These are phyloP conservation scores for Tetracladium maxilliforme DNA, from an alignment of 2,329 filamentous ascomycete genomes.

Conservation along the genomic window DNA sequence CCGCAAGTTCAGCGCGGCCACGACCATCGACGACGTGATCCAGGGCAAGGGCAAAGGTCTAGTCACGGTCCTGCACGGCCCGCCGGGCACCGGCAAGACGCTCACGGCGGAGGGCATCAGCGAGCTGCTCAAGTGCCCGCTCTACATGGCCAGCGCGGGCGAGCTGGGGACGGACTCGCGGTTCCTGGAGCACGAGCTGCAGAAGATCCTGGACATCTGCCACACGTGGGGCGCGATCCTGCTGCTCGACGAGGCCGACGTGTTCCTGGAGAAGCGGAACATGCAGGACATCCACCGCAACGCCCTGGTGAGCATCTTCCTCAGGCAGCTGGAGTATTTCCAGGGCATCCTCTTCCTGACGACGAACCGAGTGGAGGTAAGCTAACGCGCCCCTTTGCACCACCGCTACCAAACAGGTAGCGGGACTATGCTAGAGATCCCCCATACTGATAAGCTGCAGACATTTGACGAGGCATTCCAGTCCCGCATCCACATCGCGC, in stretches of 20 bases:
- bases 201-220: constrained; percentile 74
- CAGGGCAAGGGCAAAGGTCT: constrained; percentile 78
- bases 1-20: constrained; percentile 67
- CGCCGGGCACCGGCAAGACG: constrained; percentile 79
- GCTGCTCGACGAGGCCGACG: constrained; percentile 73
- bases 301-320: constrained; percentile 73
- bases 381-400: constrained; percentile 6
- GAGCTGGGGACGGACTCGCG: constrained; percentile 69
- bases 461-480: constrained; percentile 89
- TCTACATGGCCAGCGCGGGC: constrained; percentile 73
- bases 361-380: constrained; percentile 64
- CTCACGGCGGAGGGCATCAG: constrained; percentile 78
- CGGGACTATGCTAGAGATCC: constrained; percentile 1
- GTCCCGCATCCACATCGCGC: constrained; percentile 71
- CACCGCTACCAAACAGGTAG: constrained; percentile 1
- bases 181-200: constrained; percentile 60
- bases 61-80: constrained; percentile 68
- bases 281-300: constrained; percentile 77
- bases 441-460: constrained; percentile 14
- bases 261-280: constrained; percentile 71
- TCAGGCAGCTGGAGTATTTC: constrained; percentile 80
- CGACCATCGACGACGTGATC: constrained; percentile 72
- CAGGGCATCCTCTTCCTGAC: constrained; percentile 84
- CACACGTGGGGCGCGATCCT: constrained; percentile 78
- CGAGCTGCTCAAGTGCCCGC: constrained; percentile 64